phyloP scores from a whole-genome alignment of 2,329 filamentous ascomycete species.

The Fusarium dlaminii region DNA sequence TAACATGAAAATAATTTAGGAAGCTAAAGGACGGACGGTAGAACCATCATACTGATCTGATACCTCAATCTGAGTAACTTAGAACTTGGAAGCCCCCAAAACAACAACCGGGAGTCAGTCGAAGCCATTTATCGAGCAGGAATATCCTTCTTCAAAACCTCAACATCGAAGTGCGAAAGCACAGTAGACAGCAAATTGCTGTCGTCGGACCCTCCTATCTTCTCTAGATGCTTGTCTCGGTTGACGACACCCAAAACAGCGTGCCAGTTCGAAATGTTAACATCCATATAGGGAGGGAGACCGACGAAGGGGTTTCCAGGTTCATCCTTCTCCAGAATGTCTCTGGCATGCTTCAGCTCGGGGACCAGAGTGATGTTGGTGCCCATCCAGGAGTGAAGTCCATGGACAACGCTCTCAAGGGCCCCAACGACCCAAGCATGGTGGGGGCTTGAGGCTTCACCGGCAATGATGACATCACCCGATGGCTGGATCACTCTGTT shows the following conservation, averaged over 20 bases:
- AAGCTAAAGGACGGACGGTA: not conserved
- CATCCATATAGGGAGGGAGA: constrained; percentile 1
- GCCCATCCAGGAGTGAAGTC: constrained; percentile 4
- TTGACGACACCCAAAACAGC: not conserved
- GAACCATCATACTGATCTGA: not conserved
- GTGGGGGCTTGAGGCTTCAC: constrained; percentile 13
- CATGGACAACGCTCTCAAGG: constrained; percentile 4
- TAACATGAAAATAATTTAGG: not conserved
- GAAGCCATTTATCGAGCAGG: not conserved
- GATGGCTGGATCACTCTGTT: constrained; percentile 11
- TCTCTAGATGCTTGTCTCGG: not conserved
- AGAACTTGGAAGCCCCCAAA: not conserved
- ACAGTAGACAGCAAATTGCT: not conserved
- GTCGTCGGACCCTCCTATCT: not conserved
- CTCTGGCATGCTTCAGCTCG: not conserved
- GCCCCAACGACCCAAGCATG: constrained; percentile 10
- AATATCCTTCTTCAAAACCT: not conserved
- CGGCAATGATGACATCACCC: constrained; percentile 14
- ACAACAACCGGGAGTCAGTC: too few species aligned
- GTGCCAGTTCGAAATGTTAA: not conserved
- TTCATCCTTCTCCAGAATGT: not conserved
- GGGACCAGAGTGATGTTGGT: not conserved
- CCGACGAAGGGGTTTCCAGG: not conserved
- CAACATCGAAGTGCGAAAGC: not conserved
- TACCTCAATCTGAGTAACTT: not conserved